Conservation (phyloP, 2,329 filamentous ascomycete genomes). For the Cadophora gregata region DNA sequence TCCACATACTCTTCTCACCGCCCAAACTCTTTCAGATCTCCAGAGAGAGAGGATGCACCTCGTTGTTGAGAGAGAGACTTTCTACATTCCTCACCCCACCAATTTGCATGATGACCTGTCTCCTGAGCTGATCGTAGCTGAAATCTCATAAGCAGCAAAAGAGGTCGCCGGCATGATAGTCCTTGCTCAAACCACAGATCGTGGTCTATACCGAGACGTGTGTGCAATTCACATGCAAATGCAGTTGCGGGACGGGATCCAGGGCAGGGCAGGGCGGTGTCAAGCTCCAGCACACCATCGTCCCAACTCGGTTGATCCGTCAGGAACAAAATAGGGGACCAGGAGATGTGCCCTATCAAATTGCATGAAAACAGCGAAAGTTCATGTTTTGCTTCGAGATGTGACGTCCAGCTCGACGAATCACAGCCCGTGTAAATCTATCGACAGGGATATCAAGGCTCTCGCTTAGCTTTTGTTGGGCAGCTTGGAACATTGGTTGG, state of each 20-base stretch:
- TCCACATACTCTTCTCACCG: conserved; percentile 29
- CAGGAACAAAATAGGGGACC: conserved; percentile 28
- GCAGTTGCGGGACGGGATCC: conserved; percentile 23
- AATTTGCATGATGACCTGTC: conserved; percentile 8
- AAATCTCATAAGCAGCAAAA: not conserved
- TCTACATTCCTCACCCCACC: conserved; percentile 26
- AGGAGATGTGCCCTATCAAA: conserved; percentile 24
- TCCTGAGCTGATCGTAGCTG: conserved; percentile 6
- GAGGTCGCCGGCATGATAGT: not conserved
- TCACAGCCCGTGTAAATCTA: conserved; percentile 16
- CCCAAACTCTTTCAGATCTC: conserved; percentile 20
- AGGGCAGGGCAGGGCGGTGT: conserved; percentile 3
- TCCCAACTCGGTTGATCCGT: conserved; percentile 22
- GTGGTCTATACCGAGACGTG: not conserved
- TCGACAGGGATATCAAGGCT: conserved; percentile 10
- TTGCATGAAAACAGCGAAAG: not conserved
- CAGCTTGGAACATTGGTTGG: conserved; percentile 32
- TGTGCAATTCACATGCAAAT: conserved; percentile 29
- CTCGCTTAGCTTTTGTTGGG: conserved; percentile 27
- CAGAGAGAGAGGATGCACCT: not conserved
- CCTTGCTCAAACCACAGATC: not conserved
- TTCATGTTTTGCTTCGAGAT: conserved; percentile 11
- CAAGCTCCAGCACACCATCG: not conserved
- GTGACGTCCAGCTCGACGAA: conserved; percentile 33
- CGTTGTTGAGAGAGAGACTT: conserved; percentile 7